phyloP scores from a whole-genome alignment of 371 early-diverging fungal species.

The Syncephalastrum contaminatum region DNA sequence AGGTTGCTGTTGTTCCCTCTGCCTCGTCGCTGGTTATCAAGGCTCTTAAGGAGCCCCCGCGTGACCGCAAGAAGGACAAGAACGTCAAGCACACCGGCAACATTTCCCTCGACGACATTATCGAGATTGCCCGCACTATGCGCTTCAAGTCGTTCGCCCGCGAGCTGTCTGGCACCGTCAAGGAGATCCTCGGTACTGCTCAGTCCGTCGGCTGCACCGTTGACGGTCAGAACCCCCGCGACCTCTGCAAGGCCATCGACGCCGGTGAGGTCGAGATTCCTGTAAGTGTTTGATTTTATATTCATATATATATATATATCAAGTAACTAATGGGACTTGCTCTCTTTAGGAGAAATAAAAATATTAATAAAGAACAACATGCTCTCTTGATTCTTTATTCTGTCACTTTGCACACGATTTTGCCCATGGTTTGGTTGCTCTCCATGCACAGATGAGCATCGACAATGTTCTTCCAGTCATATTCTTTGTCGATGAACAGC shows the following conservation, averaged over 20 bases:
- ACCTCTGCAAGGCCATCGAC: conserved; percentile 48
- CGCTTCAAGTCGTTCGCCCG: conserved; percentile 90
- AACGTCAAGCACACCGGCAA: conserved; percentile 97
- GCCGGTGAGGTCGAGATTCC: conserved; percentile 84
- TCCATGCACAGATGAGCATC: conserved; percentile 71
- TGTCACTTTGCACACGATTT: conserved; percentile 48
- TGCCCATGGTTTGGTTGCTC: conserved; percentile 60
- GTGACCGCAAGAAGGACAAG: conserved; percentile 99
- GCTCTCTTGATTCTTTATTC: conserved; percentile 7
- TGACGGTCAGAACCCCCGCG: conserved; percentile 52
- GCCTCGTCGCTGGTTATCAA: conserved; percentile 98
- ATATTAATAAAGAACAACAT: background rate
- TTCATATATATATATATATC: too few species aligned
- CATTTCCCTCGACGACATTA: conserved; percentile 88
- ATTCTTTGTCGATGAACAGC: conserved; percentile 59
- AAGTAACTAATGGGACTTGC: conserved; percentile 4
- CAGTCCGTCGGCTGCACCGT: conserved; percentile 94
- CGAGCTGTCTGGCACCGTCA: conserved; percentile 92
- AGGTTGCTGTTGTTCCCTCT: conserved; percentile 96
- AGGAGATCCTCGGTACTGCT: conserved; percentile 98
- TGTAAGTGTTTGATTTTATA: conserved; percentile 21
- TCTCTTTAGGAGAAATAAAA: conserved; percentile 26
- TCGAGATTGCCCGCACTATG: conserved; percentile 98
- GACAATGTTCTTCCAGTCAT: conserved; percentile 63
- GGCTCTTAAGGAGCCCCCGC: conserved; percentile 98